Conservation (phyloP, 2,329 filamentous ascomycete species). For the Xylaria sp. region DNA sequence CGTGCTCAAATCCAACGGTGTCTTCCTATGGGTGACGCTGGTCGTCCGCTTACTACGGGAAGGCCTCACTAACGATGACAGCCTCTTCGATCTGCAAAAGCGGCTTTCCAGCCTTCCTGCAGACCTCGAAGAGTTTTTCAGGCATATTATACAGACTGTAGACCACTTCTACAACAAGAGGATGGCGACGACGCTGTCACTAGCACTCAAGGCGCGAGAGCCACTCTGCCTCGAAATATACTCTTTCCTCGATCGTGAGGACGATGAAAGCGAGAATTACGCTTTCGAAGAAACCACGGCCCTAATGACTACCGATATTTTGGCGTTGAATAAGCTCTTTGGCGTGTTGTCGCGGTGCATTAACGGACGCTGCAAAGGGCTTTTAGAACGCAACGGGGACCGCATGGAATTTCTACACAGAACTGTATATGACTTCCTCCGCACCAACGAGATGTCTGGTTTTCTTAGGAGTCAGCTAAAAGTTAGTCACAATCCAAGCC, state of each 20-base stretch:
- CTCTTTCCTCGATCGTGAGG: slow-evolving; percentile 6
- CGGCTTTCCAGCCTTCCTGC: neutral
- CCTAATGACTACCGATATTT: neutral
- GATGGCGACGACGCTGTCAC: neutral
- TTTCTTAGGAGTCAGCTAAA: neutral
- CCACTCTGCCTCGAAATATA: slow-evolving; percentile 11
- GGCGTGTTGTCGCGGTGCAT: slow-evolving; percentile 1
- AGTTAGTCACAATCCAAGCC: neutral
- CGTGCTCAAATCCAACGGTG: neutral
- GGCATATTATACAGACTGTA: neutral
- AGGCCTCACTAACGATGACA: neutral
- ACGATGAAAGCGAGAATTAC: slow-evolving; percentile 10
- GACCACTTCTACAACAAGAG: neutral
- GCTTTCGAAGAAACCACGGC: neutral
- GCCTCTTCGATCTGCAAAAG: neutral
- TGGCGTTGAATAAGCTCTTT: slow-evolving; percentile 2
- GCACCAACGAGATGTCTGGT: slow-evolving; percentile 8
- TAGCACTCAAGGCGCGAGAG: neutral
- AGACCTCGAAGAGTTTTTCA: neutral
- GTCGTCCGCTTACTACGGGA: neutral
- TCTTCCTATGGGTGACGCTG: neutral
- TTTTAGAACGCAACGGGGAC: slow-evolving; percentile 11
- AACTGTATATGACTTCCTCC: neutral
- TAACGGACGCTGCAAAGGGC: slow-evolving; percentile 14
- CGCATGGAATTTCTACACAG: neutral